phyloP scores from a whole-genome alignment of 805 yeast species.

The Millerozyma acaciae region DNA sequence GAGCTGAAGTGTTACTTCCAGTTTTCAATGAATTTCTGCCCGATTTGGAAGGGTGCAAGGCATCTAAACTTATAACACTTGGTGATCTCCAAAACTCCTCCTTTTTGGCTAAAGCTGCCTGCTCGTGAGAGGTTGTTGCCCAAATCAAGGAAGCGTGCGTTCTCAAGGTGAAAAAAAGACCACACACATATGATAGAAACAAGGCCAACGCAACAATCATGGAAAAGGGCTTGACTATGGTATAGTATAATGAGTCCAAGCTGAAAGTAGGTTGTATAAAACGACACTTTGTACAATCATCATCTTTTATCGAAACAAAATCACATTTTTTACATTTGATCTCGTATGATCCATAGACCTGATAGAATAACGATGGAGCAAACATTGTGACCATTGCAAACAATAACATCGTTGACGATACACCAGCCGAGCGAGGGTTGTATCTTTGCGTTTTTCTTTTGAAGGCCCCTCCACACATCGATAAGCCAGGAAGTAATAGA shows the following conservation, averaged over 20 bases:
- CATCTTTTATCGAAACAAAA: constrained; percentile 7
- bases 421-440: constrained; percentile 96
- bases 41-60: constrained; percentile 8
- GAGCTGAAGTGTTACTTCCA: no score
- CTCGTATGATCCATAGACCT: constrained; percentile 84
- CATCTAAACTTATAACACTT: constrained; percentile 32
- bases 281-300: constrained; percentile 65
- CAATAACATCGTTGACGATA: constrained; percentile 89
- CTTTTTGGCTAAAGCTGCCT: constrained; percentile 16
- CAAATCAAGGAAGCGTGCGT: constrained; percentile 97
- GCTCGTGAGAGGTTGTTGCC: constrained; percentile 53
- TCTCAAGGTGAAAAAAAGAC: constrained; percentile 86
- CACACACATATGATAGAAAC: constrained; percentile 81
- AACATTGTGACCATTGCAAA: constrained; percentile 89
- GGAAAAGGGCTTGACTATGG: constrained; percentile 78
- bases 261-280: constrained; percentile 74
- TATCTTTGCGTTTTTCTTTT: constrained; percentile 90
- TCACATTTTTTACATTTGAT: constrained; percentile 63
- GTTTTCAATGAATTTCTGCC: constrained; percentile 1
- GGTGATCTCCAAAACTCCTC: constrained; percentile 32
- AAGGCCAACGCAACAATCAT: constrained; percentile 74
- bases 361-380: constrained; percentile 87
- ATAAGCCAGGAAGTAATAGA: constrained; percentile 82
- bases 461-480: constrained; percentile 97
- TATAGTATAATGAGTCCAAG: constrained; percentile 60